Evolutionary conservation across 2,329 filamentous ascomycete species (phyloP).

Genomic region (Trichoderma sp.): DNA sequence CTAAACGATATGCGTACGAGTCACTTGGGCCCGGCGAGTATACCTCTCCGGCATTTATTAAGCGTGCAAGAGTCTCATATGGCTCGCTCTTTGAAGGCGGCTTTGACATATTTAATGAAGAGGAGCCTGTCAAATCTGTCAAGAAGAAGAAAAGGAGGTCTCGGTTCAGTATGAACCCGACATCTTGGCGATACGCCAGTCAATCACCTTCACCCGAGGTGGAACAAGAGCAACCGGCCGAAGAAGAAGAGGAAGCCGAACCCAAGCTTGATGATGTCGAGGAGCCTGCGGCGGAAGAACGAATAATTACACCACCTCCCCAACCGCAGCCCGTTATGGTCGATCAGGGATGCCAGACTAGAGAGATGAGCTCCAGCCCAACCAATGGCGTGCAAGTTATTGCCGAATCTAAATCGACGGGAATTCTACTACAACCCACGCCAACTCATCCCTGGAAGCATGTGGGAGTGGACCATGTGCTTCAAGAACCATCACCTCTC

Average conservation of each 20-base stretch:
- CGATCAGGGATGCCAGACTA: slow-evolving; percentile 38
- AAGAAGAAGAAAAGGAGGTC: slow-evolving; percentile 77
- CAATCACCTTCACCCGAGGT: slow-evolving; percentile 69
- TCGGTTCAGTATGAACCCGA: slow-evolving; percentile 64
- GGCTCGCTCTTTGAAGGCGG: slow-evolving; percentile 63
- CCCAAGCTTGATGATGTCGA: slow-evolving; percentile 10
- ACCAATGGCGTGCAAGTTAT: slow-evolving; percentile 31
- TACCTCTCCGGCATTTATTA: slow-evolving; percentile 77
- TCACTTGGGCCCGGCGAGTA: slow-evolving; percentile 53
- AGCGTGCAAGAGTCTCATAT: slow-evolving; percentile 66
- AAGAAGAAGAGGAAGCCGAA: slow-evolving; percentile 25
- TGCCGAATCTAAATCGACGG: slow-evolving; percentile 27
- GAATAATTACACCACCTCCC: slow-evolving; percentile 17
- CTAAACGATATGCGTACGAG: slow-evolving; percentile 37
- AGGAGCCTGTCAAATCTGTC: slow-evolving; percentile 37
- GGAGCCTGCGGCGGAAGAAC: slow-evolving; percentile 21
- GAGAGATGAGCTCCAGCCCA: slow-evolving; percentile 31
- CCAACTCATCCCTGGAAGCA: slow-evolving; percentile 18
- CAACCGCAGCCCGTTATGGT: slow-evolving; percentile 33
- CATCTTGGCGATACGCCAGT: slow-evolving; percentile 72
- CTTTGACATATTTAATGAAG: slow-evolving; percentile 66
- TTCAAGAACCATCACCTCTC: slow-evolving; percentile 19
- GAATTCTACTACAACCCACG: slow-evolving; percentile 18
- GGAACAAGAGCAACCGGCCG: slow-evolving; percentile 36
- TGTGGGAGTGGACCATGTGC: background rate